A percentile compares a stretch with the other conserved stretches of the same genome.
Conservation (phyloP, 148 eudicot species). For the Chenopodium album region DNA sequence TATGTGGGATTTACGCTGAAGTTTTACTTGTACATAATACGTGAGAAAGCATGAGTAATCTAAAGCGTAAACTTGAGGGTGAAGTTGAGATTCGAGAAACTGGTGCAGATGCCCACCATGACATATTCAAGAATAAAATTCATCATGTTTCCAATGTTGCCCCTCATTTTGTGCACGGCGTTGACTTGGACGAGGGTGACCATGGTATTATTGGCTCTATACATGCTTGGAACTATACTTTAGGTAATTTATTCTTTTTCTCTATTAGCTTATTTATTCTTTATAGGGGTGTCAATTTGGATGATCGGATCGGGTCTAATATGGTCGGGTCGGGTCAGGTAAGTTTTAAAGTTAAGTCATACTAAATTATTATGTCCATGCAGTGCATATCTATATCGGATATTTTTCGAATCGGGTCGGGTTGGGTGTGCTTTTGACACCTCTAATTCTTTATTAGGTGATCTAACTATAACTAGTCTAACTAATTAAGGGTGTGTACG, state of each 20-base stretch:
- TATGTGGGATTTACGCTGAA: no score
- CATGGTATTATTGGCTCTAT: slow-evolving; percentile 20
- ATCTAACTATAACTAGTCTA: no score
- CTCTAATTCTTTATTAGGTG: background rate
- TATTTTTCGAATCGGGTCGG: no score
- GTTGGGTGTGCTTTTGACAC: no score
- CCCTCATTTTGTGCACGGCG: slow-evolving; percentile 19
- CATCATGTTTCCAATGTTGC: slow-evolving; percentile 18
- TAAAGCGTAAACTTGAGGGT: slow-evolving; percentile 17
- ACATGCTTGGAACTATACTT: slow-evolving; percentile 6
- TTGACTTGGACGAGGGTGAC: slow-evolving; percentile 20
- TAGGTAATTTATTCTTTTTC: background rate
- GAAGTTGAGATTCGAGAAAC: slow-evolving; percentile 19
- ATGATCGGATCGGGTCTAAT: no score
- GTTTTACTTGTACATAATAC: no score
- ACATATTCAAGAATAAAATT: slow-evolving; percentile 2
- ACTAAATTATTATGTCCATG: no score
- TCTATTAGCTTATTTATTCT: background rate
- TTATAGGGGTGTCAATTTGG: no score
- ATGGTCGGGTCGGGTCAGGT: no score
- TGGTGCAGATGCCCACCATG: slow-evolving; percentile 20
- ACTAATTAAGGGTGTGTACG: no score
- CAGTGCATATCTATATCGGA: no score
- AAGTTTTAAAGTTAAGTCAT: no score
- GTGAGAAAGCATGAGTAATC: background rate